phyloP scores from a whole-genome alignment of 345 rosid genomes.

The Mangifera indica region DNA sequence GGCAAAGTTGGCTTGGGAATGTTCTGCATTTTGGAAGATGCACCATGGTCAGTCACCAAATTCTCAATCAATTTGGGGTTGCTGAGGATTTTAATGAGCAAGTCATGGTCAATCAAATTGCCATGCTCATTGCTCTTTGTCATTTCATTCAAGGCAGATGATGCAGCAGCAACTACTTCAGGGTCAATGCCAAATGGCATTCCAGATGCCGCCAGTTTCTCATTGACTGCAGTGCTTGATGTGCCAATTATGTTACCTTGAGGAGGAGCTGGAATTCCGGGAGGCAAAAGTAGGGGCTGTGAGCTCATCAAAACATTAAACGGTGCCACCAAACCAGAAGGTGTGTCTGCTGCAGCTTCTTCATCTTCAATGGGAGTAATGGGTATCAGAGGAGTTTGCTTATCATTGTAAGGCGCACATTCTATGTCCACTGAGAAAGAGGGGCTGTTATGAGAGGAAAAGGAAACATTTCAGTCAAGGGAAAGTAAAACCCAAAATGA shows the following conservation, averaged over 20 bases:
- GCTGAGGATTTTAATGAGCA: constrained; percentile 77
- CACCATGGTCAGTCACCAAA: constrained; percentile 53
- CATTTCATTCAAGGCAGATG: constrained; percentile 66
- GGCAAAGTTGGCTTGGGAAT: constrained; percentile 26
- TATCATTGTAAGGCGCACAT: constrained; percentile 41
- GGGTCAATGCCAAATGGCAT: constrained; percentile 42
- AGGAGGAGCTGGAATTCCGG: constrained; percentile 31
- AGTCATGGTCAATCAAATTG: constrained; percentile 66
- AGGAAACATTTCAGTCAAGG: constrained; percentile 14
- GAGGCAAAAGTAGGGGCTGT: constrained; percentile 33
- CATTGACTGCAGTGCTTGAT: constrained; percentile 26
- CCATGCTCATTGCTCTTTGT: constrained; percentile 64
- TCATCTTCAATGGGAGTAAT: constrained; percentile 85
- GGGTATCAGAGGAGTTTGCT: constrained; percentile 58
- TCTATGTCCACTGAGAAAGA: constrained; percentile 43
- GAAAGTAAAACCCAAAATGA: constrained; percentile 19
- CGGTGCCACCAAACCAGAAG: constrained; percentile 33
- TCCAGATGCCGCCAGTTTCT: constrained; percentile 36
- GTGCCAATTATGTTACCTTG: constrained; percentile 25
- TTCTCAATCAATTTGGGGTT: constrained; percentile 77
- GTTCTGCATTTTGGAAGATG: constrained; percentile 41
- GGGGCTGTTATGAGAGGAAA: constrained; percentile 51
- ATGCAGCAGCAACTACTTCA: constrained; percentile 60
- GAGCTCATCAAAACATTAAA: constrained; percentile 27
- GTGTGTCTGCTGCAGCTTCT: constrained; percentile 45